Conservation (phyloP, 495 filamentous ascomycete species). For the Halenospora varia region DNA sequence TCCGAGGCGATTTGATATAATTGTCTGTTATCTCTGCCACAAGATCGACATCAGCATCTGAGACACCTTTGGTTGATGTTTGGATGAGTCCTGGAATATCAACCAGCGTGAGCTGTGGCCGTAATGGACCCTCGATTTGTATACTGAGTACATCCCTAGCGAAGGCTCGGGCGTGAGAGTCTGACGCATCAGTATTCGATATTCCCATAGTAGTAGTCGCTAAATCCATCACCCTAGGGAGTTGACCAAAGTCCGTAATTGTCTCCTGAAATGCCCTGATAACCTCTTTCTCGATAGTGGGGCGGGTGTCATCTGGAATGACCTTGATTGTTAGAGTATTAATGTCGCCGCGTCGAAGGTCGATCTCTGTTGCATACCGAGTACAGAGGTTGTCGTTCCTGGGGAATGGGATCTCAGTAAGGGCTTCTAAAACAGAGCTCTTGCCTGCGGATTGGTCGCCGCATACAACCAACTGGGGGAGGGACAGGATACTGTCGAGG, state of each 20-base stretch:
- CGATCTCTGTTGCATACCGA: constrained; percentile 47
- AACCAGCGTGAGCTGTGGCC: constrained; percentile 59
- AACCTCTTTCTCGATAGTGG: constrained; percentile 22
- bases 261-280: constrained; percentile 30
- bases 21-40: constrained; percentile 47
- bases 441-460: too few species aligned
- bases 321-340: constrained; percentile 32
- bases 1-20: constrained; percentile 55
- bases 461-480: constrained; percentile 28
- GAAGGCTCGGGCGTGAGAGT: too few species aligned
- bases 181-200: neutral
- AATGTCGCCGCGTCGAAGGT: constrained; percentile 35
- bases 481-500: constrained; percentile 44
- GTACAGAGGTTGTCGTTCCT: constrained; percentile 44
- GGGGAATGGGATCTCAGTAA: constrained; percentile 57
- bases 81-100: constrained; percentile 62
- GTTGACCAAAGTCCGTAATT: constrained; percentile 33
- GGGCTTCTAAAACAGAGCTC: constrained; percentile 61
- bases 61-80: constrained; percentile 37
- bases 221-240: constrained; percentile 41
- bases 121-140: constrained; percentile 54
- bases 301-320: constrained; percentile 30
- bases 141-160: constrained; percentile 60
- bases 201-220: constrained; percentile 38
- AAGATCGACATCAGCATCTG: constrained; percentile 37